phyloP scores from a whole-genome alignment of 2,329 filamentous ascomycete species.

The Lecanicillium sp. region DNA sequence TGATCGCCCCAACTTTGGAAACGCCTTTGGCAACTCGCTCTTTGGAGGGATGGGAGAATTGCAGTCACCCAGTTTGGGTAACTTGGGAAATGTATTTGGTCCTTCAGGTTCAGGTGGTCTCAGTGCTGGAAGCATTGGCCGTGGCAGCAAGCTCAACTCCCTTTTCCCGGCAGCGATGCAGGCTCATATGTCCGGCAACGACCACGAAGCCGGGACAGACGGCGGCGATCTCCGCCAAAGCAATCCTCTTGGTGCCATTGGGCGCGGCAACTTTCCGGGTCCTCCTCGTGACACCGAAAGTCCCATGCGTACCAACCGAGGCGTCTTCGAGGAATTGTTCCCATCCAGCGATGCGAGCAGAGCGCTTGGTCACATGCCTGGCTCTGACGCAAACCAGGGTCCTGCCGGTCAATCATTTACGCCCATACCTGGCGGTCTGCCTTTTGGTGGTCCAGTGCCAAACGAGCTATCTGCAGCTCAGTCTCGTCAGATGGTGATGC shows the following conservation, averaged over 20 bases:
- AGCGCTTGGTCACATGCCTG: constrained; percentile 26
- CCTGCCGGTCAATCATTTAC: constrained; percentile 27
- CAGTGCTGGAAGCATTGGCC: constrained; percentile 61
- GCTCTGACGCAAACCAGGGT: constrained; percentile 5
- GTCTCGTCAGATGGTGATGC: constrained; percentile 95
- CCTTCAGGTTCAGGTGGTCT: constrained; percentile 49
- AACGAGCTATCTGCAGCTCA: constrained; percentile 56
- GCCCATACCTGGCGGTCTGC: constrained; percentile 28
- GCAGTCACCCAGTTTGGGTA: constrained; percentile 66
- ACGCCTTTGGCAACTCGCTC: constrained; percentile 70
- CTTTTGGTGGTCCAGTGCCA: constrained; percentile 30
- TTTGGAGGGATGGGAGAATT: constrained; percentile 74
- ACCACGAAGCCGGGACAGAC: constrained; percentile 59
- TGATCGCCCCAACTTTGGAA: constrained; percentile 49
- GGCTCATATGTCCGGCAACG: constrained; percentile 74
- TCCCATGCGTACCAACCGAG: constrained; percentile 49
- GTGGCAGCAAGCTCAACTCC: constrained; percentile 76
- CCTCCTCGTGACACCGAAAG: constrained; percentile 53
- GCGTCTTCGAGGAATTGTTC: constrained; percentile 52
- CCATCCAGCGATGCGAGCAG: constrained; percentile 26
- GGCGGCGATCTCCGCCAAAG: constrained; percentile 52
- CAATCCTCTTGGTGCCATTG: constrained; percentile 62
- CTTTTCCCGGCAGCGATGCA: constrained; percentile 88
- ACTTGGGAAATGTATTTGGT: constrained; percentile 65
- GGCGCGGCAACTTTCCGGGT: constrained; percentile 51